Percentiles rank a stretch among this genome's conserved stretches.
Conservation (phyloP, 1,284 basidiomycete genomes). For the Cutaneotrichosporon mucoides region DNA sequence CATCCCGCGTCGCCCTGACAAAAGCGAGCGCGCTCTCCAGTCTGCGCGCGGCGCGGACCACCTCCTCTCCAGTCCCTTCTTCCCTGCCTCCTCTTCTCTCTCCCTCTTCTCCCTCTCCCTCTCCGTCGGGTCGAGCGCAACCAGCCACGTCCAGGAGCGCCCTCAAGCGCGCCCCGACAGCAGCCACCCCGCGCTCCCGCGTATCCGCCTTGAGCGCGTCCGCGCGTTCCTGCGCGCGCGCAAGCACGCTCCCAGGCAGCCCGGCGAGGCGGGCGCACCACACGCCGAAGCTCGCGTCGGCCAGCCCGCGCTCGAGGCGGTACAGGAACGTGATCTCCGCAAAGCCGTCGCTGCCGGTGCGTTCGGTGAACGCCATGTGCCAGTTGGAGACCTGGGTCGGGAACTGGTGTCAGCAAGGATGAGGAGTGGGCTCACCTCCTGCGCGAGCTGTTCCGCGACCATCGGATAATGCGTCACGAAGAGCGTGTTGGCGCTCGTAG, state of each 20-base stretch:
- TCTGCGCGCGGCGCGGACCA: conserved; percentile 1
- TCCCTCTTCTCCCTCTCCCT: not conserved
- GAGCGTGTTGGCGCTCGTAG: conserved; percentile 69
- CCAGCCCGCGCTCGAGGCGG: conserved; percentile 64
- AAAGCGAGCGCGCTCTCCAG: conserved; percentile 16
- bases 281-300: conserved; percentile 78
- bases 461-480: conserved; percentile 90
- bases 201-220: conserved; percentile 55
- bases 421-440: conserved; percentile 50
- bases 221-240: conserved; percentile 58
- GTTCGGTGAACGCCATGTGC: conserved; percentile 75
- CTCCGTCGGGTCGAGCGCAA: no score
- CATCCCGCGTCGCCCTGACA: not conserved
- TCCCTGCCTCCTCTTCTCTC: no score
- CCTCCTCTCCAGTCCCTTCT: not conserved
- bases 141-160: not conserved
- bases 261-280: conserved; percentile 85
- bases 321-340: conserved; percentile 83
- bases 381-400: conserved; percentile 59
- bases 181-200: conserved; percentile 9
- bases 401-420: conserved; percentile 24
- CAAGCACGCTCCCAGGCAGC: conserved; percentile 64
- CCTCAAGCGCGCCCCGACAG: conserved; percentile 4
- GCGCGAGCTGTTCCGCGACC: conserved; percentile 56
- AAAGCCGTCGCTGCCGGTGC: conserved; percentile 59